Evolutionary conservation across 768 basidiomycete genomes (phyloP).

Genomic region (Erythrobasidium yunnanense): DNA sequence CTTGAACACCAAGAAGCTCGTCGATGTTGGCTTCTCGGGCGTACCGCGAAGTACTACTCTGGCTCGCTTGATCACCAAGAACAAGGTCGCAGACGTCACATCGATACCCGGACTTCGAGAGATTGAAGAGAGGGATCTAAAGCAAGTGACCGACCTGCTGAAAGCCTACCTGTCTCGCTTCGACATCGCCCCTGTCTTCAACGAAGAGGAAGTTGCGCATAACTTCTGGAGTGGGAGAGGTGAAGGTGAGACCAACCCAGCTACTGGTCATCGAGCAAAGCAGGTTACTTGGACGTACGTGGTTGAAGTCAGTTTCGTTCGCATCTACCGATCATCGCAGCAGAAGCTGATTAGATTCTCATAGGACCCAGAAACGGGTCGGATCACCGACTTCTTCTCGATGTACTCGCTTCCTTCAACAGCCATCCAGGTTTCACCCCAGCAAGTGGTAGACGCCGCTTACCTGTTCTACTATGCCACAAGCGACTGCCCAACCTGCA

Average conservation of each 20-base stretch:
- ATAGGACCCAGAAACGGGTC: slow-evolving; percentile 68
- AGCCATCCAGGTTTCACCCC: slow-evolving; percentile 55
- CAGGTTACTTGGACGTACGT: slow-evolving; percentile 97
- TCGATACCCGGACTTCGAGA: slow-evolving; percentile 59
- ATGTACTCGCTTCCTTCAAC: slow-evolving; percentile 95
- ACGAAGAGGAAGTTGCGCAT: slow-evolving; percentile 67
- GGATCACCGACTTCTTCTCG: slow-evolving; percentile 89
- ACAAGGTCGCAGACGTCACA: slow-evolving; percentile 53
- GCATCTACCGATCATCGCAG: neutral
- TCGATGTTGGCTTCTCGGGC: slow-evolving; percentile 78
- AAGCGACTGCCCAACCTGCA: slow-evolving; percentile 49
- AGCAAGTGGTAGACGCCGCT: slow-evolving; percentile 62
- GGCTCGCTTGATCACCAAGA: slow-evolving; percentile 72
- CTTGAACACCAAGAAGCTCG: slow-evolving; percentile 79
- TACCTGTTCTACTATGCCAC: slow-evolving; percentile 95
- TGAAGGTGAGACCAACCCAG: slow-evolving; percentile 45
- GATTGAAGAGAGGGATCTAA: slow-evolving; percentile 70
- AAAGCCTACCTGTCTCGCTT: slow-evolving; percentile 71
- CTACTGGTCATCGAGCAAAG: slow-evolving; percentile 51
- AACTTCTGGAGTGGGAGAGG: slow-evolving; percentile 80
- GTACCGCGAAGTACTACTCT: slow-evolving; percentile 78
- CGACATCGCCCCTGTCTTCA: slow-evolving; percentile 65
- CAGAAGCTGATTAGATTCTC: neutral
- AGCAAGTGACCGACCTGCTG: slow-evolving; percentile 60
- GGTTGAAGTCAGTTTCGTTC: slow-evolving; percentile 58